Percentiles rank a stretch among this genome's conserved stretches.
phyloP scores from a whole-genome alignment of 1,139 yeast species.

The Suhomyces maxii region DNA sequence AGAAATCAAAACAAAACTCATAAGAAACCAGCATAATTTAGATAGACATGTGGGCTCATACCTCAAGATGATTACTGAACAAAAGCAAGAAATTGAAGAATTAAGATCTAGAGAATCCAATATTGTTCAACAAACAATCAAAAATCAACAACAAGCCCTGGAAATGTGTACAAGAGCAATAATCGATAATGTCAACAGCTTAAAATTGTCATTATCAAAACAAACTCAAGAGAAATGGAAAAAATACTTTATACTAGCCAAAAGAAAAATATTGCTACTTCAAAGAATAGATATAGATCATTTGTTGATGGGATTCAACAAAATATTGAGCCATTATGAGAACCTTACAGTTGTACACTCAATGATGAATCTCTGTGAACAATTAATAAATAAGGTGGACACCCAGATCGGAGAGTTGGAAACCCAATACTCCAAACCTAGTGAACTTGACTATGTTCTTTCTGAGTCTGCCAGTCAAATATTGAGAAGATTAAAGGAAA shows the following conservation, averaged over 20 bases:
- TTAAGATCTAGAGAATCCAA: conserved; percentile 55
- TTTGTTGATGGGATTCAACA: conserved; percentile 5
- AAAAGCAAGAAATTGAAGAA: conserved; percentile 73
- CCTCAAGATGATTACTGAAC: conserved; percentile 81
- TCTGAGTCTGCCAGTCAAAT: conserved; percentile 44
- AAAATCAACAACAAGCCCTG: conserved; percentile 28
- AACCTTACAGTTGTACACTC: conserved; percentile 1
- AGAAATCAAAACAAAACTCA: conserved; percentile 79
- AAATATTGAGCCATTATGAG: conserved; percentile 1
- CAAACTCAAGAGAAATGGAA: conserved; percentile 47
- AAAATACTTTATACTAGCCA: conserved; percentile 54
- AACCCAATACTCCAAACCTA: conserved; percentile 44
- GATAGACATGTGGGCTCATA: conserved; percentile 89
- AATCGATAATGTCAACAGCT: conserved; percentile 39
- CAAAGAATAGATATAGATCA: conserved; percentile 35
- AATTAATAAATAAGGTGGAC: conserved; percentile 25
- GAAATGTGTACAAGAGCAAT: conserved; percentile 40
- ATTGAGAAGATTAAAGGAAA: conserved; percentile 45
- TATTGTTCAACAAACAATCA: conserved; percentile 37
- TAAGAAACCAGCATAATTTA: conserved; percentile 72
- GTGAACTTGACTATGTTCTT: conserved; percentile 53
- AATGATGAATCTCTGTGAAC: conserved; percentile 25
- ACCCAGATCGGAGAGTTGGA: conserved; percentile 54
- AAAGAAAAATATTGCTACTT: conserved; percentile 52
- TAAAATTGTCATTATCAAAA: conserved; percentile 39